Base-by-base conservation (phyloP, 2,329 filamentous ascomycete genomes). In the Penicillium sp. region DNA sequence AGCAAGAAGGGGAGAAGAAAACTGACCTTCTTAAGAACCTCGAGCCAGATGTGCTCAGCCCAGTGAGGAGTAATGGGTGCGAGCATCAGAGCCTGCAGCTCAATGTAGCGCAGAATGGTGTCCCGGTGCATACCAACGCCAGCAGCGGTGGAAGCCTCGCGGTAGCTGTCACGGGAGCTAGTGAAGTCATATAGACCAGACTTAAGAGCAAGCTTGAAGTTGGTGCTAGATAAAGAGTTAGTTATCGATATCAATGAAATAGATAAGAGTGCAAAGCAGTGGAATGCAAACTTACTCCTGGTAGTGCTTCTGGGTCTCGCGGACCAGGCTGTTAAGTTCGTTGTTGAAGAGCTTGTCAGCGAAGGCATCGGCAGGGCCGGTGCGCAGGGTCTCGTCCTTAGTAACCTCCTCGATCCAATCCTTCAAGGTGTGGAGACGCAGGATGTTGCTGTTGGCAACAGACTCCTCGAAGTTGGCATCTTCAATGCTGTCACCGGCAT, bases 381-480 rank as follows among this genome's bases (percentile, higher is more conserved):
- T 86, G 50, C 93, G 87, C 70, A 96, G 87, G 57, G 84, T 82
- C 68, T 89, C 81, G 57, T 93, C 88, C 65, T 87, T 85, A 55
- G 89, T 78, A 69, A 90, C 84, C 70, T 96, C 91, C 76, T 97
- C 91, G 61, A 90, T 92, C 93, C 93, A 97, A 74, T 96, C 90
- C 71, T 91, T 87, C 52, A 95, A 81, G 70, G 85, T 88, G 69
- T 86, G 92, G 51, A 97, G 84, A 69, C 92, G 87, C 61, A 97
- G 82, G 68, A 97, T 95, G 70, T 87, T 92, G 72, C 88, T 90
- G 76, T 97, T 94, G 40, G 94, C 94, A 39, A 97, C 92, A 54
- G 89, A 86, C 79, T 99, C 94, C 70, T 97, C 94, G 64, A 99
- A 96, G 81, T 99, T 99, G 68, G 93, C 92, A 75, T 99, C 94